Evolutionary conservation across 176 grass and related monocot genomes (phyloP).

Genomic region (Zoysia japonica): DNA sequence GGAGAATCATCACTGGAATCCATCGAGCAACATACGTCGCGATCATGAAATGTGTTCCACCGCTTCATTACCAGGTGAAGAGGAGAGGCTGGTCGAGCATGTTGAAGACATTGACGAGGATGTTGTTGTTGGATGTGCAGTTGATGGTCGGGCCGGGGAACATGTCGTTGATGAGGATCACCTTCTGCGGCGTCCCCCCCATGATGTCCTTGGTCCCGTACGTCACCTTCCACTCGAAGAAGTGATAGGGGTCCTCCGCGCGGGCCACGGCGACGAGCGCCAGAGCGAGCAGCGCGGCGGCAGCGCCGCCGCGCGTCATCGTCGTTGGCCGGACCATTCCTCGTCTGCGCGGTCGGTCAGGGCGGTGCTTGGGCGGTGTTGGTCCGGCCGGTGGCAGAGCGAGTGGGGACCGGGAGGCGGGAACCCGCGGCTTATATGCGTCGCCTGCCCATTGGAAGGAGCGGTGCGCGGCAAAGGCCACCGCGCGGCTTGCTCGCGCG

Average conservation of each 20-base stretch:
- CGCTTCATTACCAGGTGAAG: constrained; percentile 58
- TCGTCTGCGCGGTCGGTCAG: neutral
- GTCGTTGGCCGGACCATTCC: constrained; percentile 11
- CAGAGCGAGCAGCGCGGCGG: constrained; percentile 36
- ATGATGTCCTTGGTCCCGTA: constrained; percentile 68
- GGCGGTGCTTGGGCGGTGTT: neutral
- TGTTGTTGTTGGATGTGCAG: constrained; percentile 90
- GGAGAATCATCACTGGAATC: too few species aligned
- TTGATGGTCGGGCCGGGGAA: constrained; percentile 94
- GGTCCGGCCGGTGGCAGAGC: constrained; percentile 24
- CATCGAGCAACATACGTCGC: too few species aligned
- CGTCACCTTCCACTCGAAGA: constrained; percentile 82
- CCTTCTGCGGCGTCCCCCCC: constrained; percentile 60
- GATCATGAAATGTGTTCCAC: too few species aligned
- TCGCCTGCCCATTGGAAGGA: constrained; percentile 33
- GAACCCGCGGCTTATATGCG: constrained; percentile 39
- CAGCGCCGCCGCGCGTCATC: constrained; percentile 29
- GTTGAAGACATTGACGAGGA: constrained; percentile 92
- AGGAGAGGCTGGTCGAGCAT: constrained; percentile 81
- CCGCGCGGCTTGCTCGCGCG: constrained; percentile 44
- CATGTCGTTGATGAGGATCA: constrained; percentile 78
- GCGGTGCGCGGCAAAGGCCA: constrained; percentile 26
- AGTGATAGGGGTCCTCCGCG: constrained; percentile 88
- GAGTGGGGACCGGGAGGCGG: constrained; percentile 23
- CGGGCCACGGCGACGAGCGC: constrained; percentile 45